Evolutionary conservation across 345 rosid genomes (phyloP), one percentile per base, ranked within the genome.

Genomic region (Citrus australasica): DNA sequence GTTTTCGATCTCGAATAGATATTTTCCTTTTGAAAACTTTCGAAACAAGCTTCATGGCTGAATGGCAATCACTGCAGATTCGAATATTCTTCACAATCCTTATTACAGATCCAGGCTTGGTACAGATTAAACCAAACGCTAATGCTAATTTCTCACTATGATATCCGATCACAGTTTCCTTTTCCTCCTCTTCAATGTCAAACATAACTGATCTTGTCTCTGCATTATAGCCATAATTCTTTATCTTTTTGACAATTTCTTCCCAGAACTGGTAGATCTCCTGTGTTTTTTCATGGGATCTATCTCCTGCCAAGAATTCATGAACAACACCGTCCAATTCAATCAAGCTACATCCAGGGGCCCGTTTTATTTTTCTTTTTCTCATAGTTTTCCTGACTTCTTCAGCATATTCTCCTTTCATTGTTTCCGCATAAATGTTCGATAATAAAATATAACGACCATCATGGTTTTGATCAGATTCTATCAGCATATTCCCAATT

Each of bases 321-420:
- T 55, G 76, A 71, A 85, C 71, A 32, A 48, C 73, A 32, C 79
- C 81, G 42, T 80, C 76, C 69, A 85, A 79, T 68, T 82, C 81
- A 82, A 85, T 82, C 85, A 84, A 79, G 77, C 85, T 85, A 77
- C 78, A 80, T 25, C 85, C 87, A 38, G 83, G 81, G 38, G 60
- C 70, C 33, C 79, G 70, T 81, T 75, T 75, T 40, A 85, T 72
- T 1, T 79, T 74, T 48, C 74, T 85, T 42, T 32, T 71, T 62
- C 70, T 71, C 60, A 82, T 80, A 2, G 76, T 75, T 42, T 30
- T 75, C 74, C 87, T 82, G 62, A 80, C 80, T 60, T 32, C 77
- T 35, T 84, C 85, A 66, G 82, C 81, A 59, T 80, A 78, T 48
- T 82, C 83, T 61, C 84, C 79, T 63, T 81, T 77, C 22, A 70